Evolutionary conservation across 768 basidiomycete species (phyloP), one percentile per base, ranked within the genome.

Genomic region (Megacollybia marginata): DNA sequence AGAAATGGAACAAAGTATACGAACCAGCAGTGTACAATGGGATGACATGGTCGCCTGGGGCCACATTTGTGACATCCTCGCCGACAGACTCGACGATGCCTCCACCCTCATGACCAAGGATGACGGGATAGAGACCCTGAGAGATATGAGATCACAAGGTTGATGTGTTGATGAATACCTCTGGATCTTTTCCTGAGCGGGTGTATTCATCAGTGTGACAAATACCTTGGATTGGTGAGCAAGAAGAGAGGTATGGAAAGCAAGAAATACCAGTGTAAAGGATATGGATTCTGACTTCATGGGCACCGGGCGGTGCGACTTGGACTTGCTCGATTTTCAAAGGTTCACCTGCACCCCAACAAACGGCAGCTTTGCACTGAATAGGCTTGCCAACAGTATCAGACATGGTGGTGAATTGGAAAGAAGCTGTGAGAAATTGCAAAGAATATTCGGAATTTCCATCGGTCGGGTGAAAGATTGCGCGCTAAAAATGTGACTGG

Each of bases 141-240:
- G 50, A 49, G 47, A 43, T 47, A 53, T 36, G 53, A 34, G 34
- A 48, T 43, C 50, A 48, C 54, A 48, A 46, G 34, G 50, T 35
- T 19, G 32, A 12, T 10, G 51, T 43, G 44, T 46, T 42, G 32
- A 53, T 38, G 19, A 54, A 48, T 64, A 87, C 94, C 79, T 98
- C 96, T 40, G 93, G 83, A 65, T 99, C 95, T 67, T 88, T 88
- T 50, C 94, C 93, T 64, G 91, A 93, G 63, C 93, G 85, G 53
- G 92, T 94, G 72, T 94, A 98, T 63, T 94, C 93, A 61, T 98
- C 94, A 61, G 95, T 97, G 68, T 98, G 94, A 70, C 96, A 99
- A 64, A 99, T 88, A 53, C 88, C 88, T 88, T 28, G 23, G 4
- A 28, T 28, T 28, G 23, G 6, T 28, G 23, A 28, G 23, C 51